Evolutionary conservation across 2,329 filamentous ascomycete species (phyloP), one percentile per base, ranked within the genome.

Genomic region (Escovopsis weberi): DNA sequence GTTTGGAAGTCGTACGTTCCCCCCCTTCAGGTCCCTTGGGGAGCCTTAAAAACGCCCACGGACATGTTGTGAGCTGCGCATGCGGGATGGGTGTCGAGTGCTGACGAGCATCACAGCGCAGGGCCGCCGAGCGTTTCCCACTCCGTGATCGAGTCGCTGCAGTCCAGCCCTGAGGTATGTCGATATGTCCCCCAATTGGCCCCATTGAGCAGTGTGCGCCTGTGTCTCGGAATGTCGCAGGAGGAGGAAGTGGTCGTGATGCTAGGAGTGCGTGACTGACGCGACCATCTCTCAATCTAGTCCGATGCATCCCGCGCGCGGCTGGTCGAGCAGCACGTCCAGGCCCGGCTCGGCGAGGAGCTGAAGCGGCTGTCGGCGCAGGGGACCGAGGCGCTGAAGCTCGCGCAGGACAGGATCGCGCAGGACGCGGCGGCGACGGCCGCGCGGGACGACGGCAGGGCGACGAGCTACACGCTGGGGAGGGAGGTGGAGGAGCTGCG

Each of bases 261-360:
- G 28, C 8, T 9, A 32, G 11, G 28, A 32, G 18, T 23, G 12
- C n/a, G n/a, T 35, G 33, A 11, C 40, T 45, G 43, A 42, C 28
- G 11, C 38, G 18, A 15, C 40, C 40, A 40, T 18, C n/a, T 15
- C 12, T 23, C n/a, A 18, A 19, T 6, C 18, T 49, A 96, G 89
- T 89, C 83, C 64, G 88, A 96, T 67, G 78, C 80, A 46, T 88
- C 86, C 50, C 87, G 89, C 59, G 74, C 82, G 55, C 85, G 85
- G 65, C 71, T 80, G 57, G 68, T 86, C 61, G 89, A 96, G 67
- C 78, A 91, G 49, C 82, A 89, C 55, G 80, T 94, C 62, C 88
- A 95, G 68, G 69, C 77, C 59, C 88, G 89, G 63, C 85, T 95
- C 47, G 78, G 82, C 55, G 72, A 78, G 55, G 88, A 95, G 66